Evolutionary conservation across 1,284 basidiomycete species (phyloP), one percentile per base, ranked within the genome.

Genomic region (Testicularia cyperi): DNA sequence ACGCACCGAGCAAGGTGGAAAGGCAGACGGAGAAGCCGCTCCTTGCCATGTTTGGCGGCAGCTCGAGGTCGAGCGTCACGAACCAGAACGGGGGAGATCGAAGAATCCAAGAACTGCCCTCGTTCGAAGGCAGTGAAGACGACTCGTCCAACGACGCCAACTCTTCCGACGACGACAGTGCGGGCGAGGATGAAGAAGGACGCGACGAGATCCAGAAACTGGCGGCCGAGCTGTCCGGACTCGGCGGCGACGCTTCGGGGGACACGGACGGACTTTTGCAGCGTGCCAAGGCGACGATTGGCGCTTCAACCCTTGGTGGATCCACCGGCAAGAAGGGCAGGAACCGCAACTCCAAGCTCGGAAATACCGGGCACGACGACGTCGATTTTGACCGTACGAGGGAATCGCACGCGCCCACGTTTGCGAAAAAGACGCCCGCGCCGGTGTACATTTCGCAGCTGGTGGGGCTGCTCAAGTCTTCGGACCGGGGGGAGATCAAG

Each of bases 381-480:
- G 16, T 13, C 21, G 38, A 46, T 21, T 36, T 56, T 10, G 48
- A 55, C 8, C 13, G 10, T 4, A 26, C 46, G 28, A 29, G 32
- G 13, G 55, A 62, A 33, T 35, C 55, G 2, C 53, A 58, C 38
- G 45, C 57, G 2, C 57, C 65, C 15, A 35, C 35, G n/a, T 44
- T 54, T 13, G 52, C 9, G 30, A 9, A 18, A 19, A 27, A 27
- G 26, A 27, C 26, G 7, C 43, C 58, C 0, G 41, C 68, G 6
- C 78, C 78, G 0, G 71, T 79, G 5, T 79, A 79, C 54, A 55
- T 79, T 7, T 38, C 65, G 10, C 77, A 79, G 42, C 65, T 79
- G 3, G 43, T 58, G 5, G 67, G 72, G 3, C 67, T 78, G 12
- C 63, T 78, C 18, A 61, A 69, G 30, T 58, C 65, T 8, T 57